Conservation (phyloP, 495 filamentous ascomycete genomes). For the Durotheca rogersii region DNA sequence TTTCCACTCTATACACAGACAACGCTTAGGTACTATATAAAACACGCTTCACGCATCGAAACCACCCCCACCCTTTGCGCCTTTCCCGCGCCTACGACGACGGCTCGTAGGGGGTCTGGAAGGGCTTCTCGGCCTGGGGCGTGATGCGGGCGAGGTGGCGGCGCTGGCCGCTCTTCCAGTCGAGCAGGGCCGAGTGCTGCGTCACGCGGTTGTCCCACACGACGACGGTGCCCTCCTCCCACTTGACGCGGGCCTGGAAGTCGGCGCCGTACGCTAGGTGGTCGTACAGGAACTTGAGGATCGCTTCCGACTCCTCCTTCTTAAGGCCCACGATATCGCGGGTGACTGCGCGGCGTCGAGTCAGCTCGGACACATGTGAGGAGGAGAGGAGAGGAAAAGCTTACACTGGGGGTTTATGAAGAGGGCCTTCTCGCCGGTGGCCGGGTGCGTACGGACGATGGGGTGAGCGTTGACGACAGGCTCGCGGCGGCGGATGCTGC, state of each 20-base stretch:
- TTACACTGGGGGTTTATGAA: conserved; percentile 86
- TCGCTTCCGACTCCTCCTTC: conserved; percentile 73
- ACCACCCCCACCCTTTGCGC: no score
- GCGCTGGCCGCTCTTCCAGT: conserved; percentile 76
- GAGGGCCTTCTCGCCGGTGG: conserved; percentile 81
- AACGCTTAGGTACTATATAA: no score
- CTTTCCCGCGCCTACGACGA: no score
- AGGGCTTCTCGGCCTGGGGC: conserved; percentile 76
- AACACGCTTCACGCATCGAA: no score
- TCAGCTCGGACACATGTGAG: neutral
- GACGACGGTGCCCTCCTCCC: conserved; percentile 79
- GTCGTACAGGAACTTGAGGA: conserved; percentile 86
- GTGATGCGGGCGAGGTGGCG: conserved; percentile 82
- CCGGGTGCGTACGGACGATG: conserved; percentile 76
- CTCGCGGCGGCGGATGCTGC: conserved; percentile 66
- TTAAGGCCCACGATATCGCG: conserved; percentile 72
- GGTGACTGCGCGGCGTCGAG: conserved; percentile 55
- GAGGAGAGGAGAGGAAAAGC: conserved; percentile 15
- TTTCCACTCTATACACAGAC: no score
- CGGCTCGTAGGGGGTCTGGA: conserved; percentile 63
- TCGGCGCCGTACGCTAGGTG: conserved; percentile 80
- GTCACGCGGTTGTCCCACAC: conserved; percentile 90
- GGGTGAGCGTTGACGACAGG: conserved; percentile 73
- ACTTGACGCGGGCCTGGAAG: conserved; percentile 85
- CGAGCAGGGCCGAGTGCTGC: conserved; percentile 72